phyloP scores from a whole-genome alignment of 1,284 basidiomycete species.

The Athelia sp. region DNA sequence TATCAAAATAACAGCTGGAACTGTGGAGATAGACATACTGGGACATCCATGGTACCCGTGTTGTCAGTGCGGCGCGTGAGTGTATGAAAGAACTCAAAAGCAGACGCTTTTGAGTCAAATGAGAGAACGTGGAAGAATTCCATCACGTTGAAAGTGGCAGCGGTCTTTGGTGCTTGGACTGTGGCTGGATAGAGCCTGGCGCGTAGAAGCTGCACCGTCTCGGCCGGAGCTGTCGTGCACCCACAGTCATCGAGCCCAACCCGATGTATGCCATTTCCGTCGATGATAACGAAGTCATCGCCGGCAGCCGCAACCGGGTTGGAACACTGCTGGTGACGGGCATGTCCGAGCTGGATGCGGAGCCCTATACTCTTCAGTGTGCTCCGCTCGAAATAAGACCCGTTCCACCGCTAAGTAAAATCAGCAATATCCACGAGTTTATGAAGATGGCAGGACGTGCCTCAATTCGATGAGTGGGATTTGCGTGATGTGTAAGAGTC shows the following conservation, averaged over 20 bases:
- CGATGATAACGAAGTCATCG: not conserved
- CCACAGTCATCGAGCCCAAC: not conserved
- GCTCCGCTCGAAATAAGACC: not conserved
- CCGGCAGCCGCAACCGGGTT: not conserved
- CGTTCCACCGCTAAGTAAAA: not conserved
- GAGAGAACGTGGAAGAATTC: not conserved
- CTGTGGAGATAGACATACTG: not conserved
- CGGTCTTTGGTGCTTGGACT: not conserved
- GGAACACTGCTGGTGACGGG: not conserved
- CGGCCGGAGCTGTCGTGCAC: not conserved
- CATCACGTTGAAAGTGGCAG: not conserved
- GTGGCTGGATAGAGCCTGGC: not conserved
- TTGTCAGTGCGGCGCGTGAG: not conserved
- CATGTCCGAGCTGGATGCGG: not conserved
- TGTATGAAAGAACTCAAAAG: not conserved
- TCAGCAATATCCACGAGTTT: not conserved
- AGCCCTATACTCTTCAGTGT: not conserved
- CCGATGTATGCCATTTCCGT: not conserved
- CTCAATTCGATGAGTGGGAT: conserved; percentile 1
- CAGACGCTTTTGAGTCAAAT: not conserved
- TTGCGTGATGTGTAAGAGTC: not conserved
- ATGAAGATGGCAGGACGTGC: not conserved
- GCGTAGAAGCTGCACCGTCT: not conserved
- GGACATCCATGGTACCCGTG: not conserved
- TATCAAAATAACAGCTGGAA: not conserved